phyloP scores from a whole-genome alignment of 176 grass and related monocot genomes.

The Pontederia crassipes region DNA sequence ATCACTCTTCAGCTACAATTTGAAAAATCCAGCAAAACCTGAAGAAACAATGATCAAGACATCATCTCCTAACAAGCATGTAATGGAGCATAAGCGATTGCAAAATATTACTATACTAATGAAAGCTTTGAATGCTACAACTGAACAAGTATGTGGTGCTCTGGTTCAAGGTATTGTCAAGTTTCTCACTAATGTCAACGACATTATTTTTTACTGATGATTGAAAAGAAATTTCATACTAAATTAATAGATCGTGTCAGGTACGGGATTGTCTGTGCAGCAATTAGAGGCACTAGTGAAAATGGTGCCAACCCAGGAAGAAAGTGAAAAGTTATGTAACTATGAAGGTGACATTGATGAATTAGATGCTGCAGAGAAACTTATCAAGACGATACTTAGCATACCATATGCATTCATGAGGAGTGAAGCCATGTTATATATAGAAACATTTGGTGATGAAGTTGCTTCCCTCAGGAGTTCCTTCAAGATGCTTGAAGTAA shows the following conservation, averaged over 20 bases:
- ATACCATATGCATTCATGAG: slow-evolving; percentile 72
- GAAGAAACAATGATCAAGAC: slow-evolving; percentile 70
- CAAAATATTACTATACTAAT: slow-evolving; percentile 95
- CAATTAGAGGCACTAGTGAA: slow-evolving; percentile 82
- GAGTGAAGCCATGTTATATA: slow-evolving; percentile 74
- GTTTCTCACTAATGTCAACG: too few relatives aligned
- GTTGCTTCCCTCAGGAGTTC: slow-evolving; percentile 61
- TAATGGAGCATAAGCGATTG: slow-evolving; percentile 73
- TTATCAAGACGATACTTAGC: slow-evolving; percentile 42
- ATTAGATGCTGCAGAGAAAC: slow-evolving; percentile 62
- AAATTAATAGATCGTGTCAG: slow-evolving; percentile 14
- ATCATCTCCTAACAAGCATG: slow-evolving; percentile 61
- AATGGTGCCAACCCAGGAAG: slow-evolving; percentile 82
- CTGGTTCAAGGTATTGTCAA: slow-evolving; percentile 36
- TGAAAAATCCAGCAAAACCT: slow-evolving; percentile 34
- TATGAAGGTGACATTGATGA: slow-evolving; percentile 39
- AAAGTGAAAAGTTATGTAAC: slow-evolving; percentile 54
- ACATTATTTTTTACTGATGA: too few relatives aligned
- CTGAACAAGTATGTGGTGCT: slow-evolving; percentile 57
- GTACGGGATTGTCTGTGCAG: slow-evolving; percentile 61
- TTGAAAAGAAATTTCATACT: too few relatives aligned
- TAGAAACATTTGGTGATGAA: slow-evolving; percentile 77
- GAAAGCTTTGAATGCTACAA: slow-evolving; percentile 62
- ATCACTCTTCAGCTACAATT: slow-evolving; percentile 83
- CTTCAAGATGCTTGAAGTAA: slow-evolving; percentile 71